These are phyloP conservation scores for Tolypocladium guangdongense DNA, from an alignment of 2,329 filamentous ascomycete genomes.

Conservation along the genomic window DNA sequence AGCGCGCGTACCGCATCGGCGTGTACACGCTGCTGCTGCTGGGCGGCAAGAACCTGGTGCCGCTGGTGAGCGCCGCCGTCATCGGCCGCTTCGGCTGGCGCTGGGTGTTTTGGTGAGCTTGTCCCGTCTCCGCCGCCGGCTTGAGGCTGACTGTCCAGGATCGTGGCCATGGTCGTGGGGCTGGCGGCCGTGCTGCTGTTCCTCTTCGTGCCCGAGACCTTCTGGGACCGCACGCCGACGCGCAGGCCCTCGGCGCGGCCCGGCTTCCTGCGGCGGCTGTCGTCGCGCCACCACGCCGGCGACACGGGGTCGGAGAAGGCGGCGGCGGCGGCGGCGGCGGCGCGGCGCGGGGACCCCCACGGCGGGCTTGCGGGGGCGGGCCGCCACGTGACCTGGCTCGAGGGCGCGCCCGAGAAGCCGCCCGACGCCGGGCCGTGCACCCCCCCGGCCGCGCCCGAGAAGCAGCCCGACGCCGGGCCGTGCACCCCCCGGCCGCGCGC, in stretches of 20 bases:
- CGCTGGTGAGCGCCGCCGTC: conserved; percentile 74
- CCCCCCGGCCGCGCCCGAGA: no score
- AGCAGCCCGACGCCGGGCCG: no score
- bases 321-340: no score
- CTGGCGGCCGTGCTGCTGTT: conserved; percentile 65
- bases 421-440: no score
- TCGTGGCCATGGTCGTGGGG: conserved; percentile 70
- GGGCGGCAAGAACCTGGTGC: conserved; percentile 84
- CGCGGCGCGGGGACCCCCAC: no score
- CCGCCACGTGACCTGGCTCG: no score
- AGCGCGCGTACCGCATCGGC: conserved; percentile 83
- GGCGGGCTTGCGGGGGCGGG: no score
- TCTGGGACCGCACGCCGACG: conserved; percentile 77
- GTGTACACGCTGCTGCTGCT: conserved; percentile 86
- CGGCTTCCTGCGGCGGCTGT: conserved; percentile 35
- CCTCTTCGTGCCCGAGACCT: conserved; percentile 87
- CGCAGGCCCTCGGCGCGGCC: conserved; percentile 28
- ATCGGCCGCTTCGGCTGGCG: conserved; percentile 73
- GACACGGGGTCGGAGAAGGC: no score
- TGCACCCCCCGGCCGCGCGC: no score
- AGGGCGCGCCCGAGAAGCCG: no score
- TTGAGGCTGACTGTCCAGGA: conserved; percentile 36
- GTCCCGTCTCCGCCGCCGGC: conserved; percentile 1
- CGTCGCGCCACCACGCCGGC: conserved; percentile 28
- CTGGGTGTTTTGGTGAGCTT: conserved; percentile 72